A percentile compares a stretch with the other conserved stretches of the same genome.
Evolutionary conservation across 441 rosid species (phyloP).

Genomic region (Dalechampia spathulata): DNA sequence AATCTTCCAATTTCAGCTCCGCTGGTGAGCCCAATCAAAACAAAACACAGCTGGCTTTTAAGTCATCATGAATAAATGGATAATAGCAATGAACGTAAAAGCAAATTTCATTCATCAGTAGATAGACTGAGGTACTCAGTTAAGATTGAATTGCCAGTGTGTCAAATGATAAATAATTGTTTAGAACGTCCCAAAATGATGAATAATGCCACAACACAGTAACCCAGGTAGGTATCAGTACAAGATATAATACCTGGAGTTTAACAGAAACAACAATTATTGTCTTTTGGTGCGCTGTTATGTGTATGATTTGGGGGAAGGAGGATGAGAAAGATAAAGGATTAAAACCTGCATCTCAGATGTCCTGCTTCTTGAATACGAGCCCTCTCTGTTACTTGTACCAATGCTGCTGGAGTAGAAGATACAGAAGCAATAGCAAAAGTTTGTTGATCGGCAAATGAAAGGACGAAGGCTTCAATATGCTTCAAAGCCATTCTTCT

Average conservation of each 20-base stretch:
- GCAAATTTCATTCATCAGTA: constrained; percentile 2
- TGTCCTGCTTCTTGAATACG: constrained; percentile 95
- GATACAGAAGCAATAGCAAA: constrained; percentile 68
- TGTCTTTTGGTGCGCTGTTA: not conserved
- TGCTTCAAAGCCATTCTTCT: constrained; percentile 77
- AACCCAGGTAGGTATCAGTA: no score
- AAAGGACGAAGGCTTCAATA: constrained; percentile 59
- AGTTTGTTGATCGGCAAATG: constrained; percentile 65
- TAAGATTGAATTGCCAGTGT: not conserved
- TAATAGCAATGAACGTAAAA: not conserved
- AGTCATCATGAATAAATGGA: not conserved
- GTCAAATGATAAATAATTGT: not conserved
- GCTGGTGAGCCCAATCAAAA: constrained; percentile 26
- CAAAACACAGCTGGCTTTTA: no score
- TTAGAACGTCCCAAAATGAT: not conserved
- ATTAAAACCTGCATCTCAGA: constrained; percentile 81
- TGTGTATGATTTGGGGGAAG: not conserved
- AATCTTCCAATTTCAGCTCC: constrained; percentile 97
- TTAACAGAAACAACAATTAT: no score
- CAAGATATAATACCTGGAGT: no score
- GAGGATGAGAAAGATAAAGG: not conserved
- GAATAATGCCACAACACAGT: not conserved
- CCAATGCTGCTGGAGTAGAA: constrained; percentile 67
- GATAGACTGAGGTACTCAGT: not conserved
- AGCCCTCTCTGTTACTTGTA: constrained; percentile 82